Base-by-base conservation (phyloP, 345 rosid species). In the Lumnitzera littorea region DNA sequence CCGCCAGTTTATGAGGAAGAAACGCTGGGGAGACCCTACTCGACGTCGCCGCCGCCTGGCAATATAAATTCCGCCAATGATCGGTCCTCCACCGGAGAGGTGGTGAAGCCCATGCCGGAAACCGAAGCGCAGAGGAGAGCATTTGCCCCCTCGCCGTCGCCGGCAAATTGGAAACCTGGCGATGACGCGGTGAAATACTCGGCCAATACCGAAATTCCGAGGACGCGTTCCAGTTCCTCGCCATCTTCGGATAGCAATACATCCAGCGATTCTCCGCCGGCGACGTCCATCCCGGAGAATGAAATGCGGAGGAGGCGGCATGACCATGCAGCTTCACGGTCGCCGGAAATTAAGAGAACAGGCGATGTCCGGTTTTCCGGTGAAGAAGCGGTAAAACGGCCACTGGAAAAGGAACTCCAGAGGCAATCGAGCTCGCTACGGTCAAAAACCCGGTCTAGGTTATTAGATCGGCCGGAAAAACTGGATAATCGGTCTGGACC, bases 401-500 rank as follows among this genome's bases (percentile, higher is more conserved):
- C 80, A 48, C 83, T 96, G 0, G 82, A 75, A 56, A 60, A 67
- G 29, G 70, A 81, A 25, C 68, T 78, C 62, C 66, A 62, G 64
- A 53, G 58, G 47, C 67, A 67, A 13, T 47, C 83, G 11, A 68
- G 69, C 15, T 27, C 61, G 56, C 63, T 79, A 13, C 70, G 57
- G 60, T 51, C 71, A 5, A 91, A 82, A 74, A 82, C 89, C 3
- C 78, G 74, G 67, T 89, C 94, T 5, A 80, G 98, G 68, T 68
- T 91, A 60, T 47, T 85, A 74, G 98, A 91, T 73, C 95, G 82
- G 17, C 76, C 69, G 9, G 81, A 70, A 5, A 79, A 46, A 51
- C 11, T 66, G 23, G 81, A 68, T 47, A 64, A 56, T 46, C 70
- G 63, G 64, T 80, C 90, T 0, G 80, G 71, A 27, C 75, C 67